These are phyloP conservation scores for Peronospora tabacina DNA, from an alignment of 352 stramenopile genomes.

Conservation along the genomic window DNA sequence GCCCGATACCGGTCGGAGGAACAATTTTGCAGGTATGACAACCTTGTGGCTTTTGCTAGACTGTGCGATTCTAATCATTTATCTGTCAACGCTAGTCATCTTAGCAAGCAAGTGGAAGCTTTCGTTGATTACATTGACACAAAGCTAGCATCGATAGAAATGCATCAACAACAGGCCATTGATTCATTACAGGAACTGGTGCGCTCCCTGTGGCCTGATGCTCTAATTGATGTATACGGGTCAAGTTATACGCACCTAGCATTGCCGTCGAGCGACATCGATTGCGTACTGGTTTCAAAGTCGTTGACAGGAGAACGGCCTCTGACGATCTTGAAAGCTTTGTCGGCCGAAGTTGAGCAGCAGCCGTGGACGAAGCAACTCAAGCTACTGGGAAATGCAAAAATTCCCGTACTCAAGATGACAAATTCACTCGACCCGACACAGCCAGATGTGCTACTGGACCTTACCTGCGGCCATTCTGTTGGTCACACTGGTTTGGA, in stretches of 20 bases:
- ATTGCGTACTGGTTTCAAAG: slow-evolving; percentile 91
- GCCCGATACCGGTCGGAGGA: slow-evolving; percentile 23
- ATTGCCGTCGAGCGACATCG: slow-evolving; percentile 93
- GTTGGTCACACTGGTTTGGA: slow-evolving; percentile 90
- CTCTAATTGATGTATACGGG: slow-evolving; percentile 92
- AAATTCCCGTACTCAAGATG: slow-evolving; percentile 95
- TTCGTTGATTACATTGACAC: slow-evolving; percentile 49
- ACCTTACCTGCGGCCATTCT: slow-evolving; percentile 93
- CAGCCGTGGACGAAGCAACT: slow-evolving; percentile 80
- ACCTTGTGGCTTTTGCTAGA: neutral
- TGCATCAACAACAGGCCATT: slow-evolving; percentile 44
- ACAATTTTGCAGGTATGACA: slow-evolving; percentile 31
- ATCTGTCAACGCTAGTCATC: slow-evolving; percentile 20
- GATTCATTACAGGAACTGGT: slow-evolving; percentile 40
- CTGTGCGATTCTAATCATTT: slow-evolving; percentile 6
- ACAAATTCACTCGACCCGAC: slow-evolving; percentile 33
- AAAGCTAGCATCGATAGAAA: slow-evolving; percentile 31
- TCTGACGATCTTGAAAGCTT: slow-evolving; percentile 83
- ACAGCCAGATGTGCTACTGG: slow-evolving; percentile 64
- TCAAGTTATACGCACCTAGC: slow-evolving; percentile 94
- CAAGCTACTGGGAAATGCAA: slow-evolving; percentile 90
- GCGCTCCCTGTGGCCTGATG: slow-evolving; percentile 74
- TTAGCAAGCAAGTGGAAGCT: slow-evolving; percentile 45
- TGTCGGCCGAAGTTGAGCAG: slow-evolving; percentile 76
- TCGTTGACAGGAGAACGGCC: slow-evolving; percentile 69